Evolutionary conservation across 1,139 yeast species (phyloP), one percentile per base, ranked within the genome.

Genomic region (Blastobotrys apis): DNA sequence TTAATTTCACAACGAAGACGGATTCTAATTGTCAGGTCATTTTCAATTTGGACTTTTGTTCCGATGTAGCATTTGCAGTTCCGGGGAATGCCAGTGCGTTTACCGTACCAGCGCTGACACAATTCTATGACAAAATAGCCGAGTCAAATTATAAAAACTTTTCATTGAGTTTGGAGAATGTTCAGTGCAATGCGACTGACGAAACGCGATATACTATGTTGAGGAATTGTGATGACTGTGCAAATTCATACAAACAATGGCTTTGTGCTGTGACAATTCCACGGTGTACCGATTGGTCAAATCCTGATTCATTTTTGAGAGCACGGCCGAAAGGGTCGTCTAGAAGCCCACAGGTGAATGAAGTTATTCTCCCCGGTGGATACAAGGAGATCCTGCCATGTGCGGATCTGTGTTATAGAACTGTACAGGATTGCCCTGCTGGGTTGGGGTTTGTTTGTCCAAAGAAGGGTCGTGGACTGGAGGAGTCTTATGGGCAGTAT

Each of bases 191-290:
- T 57, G 79, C 86, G 0, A 75, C 77, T 9, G 63, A 68, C n/a
- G 90, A 81, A 49, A 74, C 86, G 0, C 60, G 77, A 5, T 92
- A 76, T 64, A 85, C 96, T 1, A 87, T 95, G 13, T 59, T 88
- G 26, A 64, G 78, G 41, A 71, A 81, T 0, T 92, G 98, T 58
- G 73, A 69, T 10, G 81, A 85, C 57, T 92, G 98, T 62, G 74
- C 76, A 1, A 56, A 63, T 2, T 73, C 92, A 1, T 92, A 92
- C 62, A 81, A 79, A 56, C 74, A 82, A 56, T 92, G 98, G 98
- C 71, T 92, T 16, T 92, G 98, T 66, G 75, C 95, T 0, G 87
- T 86, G 4, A 72, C 88, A 0, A 84, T 92, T n/a, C 97, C 98
- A 0, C 69, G 97, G 29, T 92, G 98, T 57, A 72, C 83, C 1